A percentile compares a stretch with the other conserved stretches of the same genome.
These are phyloP conservation scores for Mucor racemosus DNA, from an alignment of 371 early-diverging fungal species.

Conservation along the genomic window DNA sequence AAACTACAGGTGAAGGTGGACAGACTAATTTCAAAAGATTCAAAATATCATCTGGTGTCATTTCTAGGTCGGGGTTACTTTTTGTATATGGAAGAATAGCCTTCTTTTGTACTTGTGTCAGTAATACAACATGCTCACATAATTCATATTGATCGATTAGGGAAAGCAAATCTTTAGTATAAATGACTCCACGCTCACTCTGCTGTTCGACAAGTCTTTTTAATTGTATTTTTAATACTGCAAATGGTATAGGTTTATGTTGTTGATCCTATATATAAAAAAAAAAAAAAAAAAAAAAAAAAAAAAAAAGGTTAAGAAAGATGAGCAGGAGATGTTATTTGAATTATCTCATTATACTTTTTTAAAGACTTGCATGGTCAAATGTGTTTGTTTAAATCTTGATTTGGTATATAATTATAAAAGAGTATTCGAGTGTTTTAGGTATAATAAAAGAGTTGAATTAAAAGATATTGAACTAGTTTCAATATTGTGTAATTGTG, in stretches of 20 bases:
- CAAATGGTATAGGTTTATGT: conserved; percentile 37
- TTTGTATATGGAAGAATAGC: conserved; percentile 48
- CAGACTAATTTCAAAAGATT: conserved; percentile 48
- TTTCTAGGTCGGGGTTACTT: conserved; percentile 54
- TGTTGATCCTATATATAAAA: not conserved
- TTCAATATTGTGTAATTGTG: conserved; percentile 1
- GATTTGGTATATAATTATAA: not conserved
- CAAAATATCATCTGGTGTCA: conserved; percentile 55
- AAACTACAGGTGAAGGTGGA: conserved; percentile 23
- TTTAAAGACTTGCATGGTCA: conserved; percentile 7
- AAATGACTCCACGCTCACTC: conserved; percentile 37
- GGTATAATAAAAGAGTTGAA: not conserved
- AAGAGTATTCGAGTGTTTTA: not conserved
- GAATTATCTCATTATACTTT: not conserved
- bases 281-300: not conserved
- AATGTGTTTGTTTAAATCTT: not conserved
- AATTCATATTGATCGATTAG: conserved; percentile 48
- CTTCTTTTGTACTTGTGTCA: conserved; percentile 45
- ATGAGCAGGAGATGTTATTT: not conserved
- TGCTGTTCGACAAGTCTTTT: conserved; percentile 39
- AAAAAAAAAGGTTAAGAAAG: not conserved
- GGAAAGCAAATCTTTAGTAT: conserved; percentile 44
- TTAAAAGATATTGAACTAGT: not conserved
- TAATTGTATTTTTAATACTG: conserved; percentile 49
- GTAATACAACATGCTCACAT: conserved; percentile 38